A percentile compares a stretch with the other conserved stretches of the same genome.
Conservation (phyloP, 164 flowering plant species). For the Amborella trichopoda region DNA sequence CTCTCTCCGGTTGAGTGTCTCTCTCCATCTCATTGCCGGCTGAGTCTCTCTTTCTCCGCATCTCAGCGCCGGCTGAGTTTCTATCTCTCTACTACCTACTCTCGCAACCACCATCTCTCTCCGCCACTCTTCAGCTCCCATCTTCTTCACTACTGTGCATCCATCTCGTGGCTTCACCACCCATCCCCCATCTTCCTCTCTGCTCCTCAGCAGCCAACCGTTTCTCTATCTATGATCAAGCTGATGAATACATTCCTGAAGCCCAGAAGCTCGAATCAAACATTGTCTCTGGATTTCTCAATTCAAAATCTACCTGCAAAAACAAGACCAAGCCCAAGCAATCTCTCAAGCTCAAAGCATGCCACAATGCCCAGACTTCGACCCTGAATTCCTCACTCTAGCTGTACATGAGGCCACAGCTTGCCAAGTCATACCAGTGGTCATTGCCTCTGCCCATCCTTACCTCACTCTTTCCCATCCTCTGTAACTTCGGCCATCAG, state of each 20-base stretch:
- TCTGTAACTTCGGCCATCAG: too few species aligned
- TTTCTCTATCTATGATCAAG: slow-evolving; percentile 72
- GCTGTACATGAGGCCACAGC: slow-evolving; percentile 94
- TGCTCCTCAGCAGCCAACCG: too few species aligned
- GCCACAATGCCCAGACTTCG: slow-evolving; percentile 73
- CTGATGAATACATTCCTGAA: slow-evolving; percentile 77
- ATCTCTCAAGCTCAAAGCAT: slow-evolving; percentile 59
- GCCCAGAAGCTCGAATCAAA: slow-evolving; percentile 67
- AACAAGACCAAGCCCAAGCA: slow-evolving; percentile 46
- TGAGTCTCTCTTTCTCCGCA: not conserved
- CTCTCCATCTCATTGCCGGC: not conserved
- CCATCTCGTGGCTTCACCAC: slow-evolving; percentile 75
- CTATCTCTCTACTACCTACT: too few species aligned
- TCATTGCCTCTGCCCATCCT: slow-evolving; percentile 52
- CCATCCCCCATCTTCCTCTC: slow-evolving; percentile 79
- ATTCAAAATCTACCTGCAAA: slow-evolving; percentile 81
- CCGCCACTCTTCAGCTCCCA: too few species aligned
- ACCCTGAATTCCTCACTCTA: slow-evolving; percentile 73
- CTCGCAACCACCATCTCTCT: too few species aligned
- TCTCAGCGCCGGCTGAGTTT: not conserved
- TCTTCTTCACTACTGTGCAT: too few species aligned
- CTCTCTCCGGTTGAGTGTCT: not conserved
- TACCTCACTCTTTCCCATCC: slow-evolving; percentile 47
- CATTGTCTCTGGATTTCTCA: slow-evolving; percentile 10
- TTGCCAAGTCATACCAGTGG: slow-evolving; percentile 62